Evolutionary conservation across 192 early-diverging fungal genomes (phyloP), one percentile per base, ranked within the genome.

Genomic region (Chytriomyces confervae): DNA sequence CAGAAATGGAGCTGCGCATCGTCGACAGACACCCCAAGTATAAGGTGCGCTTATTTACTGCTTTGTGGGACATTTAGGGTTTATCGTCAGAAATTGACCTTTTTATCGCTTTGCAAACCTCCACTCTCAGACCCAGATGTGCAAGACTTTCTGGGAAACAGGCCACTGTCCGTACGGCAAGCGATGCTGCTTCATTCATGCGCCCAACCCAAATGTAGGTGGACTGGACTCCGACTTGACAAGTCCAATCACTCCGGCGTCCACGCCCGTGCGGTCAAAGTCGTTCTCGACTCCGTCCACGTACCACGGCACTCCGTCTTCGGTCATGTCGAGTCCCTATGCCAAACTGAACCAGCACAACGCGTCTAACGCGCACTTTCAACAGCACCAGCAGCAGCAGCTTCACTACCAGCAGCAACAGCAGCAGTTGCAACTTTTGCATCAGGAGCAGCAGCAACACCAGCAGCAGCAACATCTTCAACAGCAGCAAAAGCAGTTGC

Each of bases 161-260:
- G 96, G 97, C 20, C 92, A 91, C 29, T 99, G 97, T 81, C 93
- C 93, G 5, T 99, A 97, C 81, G 95, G 95, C 27, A 92, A 91
- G 75, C 94, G 97, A 47, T 99, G 97, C 84, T 96, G 95, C 70
- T 99, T 99, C 82, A 92, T 96, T 61, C 96, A 97, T 72, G 89
- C 85, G 9, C 27, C n/a, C 62, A 27, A 57, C 3, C 53, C 53
- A 18, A 57, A 20, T 57, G 27, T 64, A 47, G 36, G 45, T 9
- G 53, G 20, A 23, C 27, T 29, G n/a, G 27, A 29, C 29, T 13
- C 62, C 5, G 29, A 64, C 29, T 13, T 24, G 18, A 18, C 29
- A 13, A 29, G 62, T 11, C 29, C 7, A 47, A 11, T 46, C 9
- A 27, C 44, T 13, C 43, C 46, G 49, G 4, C 23, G 49, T 53